Evolutionary conservation across 2,329 filamentous ascomycete species (phyloP), one percentile per base, ranked within the genome.

Genomic region (Plectosphaerella cucumerina): DNA sequence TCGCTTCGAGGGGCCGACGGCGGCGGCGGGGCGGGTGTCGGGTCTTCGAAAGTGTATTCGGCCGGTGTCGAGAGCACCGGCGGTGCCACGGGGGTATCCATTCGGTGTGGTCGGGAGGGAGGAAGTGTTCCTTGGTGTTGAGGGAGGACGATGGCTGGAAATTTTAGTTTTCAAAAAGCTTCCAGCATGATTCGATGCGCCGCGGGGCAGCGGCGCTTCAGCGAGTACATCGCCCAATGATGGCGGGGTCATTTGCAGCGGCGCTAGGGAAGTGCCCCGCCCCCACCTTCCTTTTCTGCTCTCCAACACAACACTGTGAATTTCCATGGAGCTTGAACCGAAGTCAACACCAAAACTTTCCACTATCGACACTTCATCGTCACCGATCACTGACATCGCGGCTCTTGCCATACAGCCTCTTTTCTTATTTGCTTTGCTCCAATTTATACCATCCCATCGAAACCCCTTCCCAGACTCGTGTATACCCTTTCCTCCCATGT

Each of bases 1-100:
- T 93, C 84, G 15, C 71, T 69, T 47, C 63, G 63, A 58, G 60
- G 21, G 58, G 70, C 57, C 55, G 64, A 58, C 48, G 70, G 59
- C 20, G 56, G 59, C 20, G 63, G 55, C 20, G 66, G 52, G 23
- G 62, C 62, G n/a, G 69, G 60, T 3, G 73, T 72, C 12, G 76
- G 70, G 55, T 77, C 72, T 58, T 83, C 78, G 62, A 83, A 76
- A 23, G 82, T 68, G 48, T 81, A 67, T 46, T 84, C 80, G 44
- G 83, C 81, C 22, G 83, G 82, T 0, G 84, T 86, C 22, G 83
- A 86, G 43, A 87, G 77, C 26, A 84, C 77, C 4, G 84, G 84
- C 9, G 83, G 64, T 14, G 76, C 71, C 5, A 42, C 39, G 18
- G 26, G 26, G 26, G 9, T 31, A 11, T 31, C 26, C 26, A 31